Evolutionary conservation across 108 stramenopile genomes (phyloP).

Genomic region (Phaeodactylum tricornutum): DNA sequence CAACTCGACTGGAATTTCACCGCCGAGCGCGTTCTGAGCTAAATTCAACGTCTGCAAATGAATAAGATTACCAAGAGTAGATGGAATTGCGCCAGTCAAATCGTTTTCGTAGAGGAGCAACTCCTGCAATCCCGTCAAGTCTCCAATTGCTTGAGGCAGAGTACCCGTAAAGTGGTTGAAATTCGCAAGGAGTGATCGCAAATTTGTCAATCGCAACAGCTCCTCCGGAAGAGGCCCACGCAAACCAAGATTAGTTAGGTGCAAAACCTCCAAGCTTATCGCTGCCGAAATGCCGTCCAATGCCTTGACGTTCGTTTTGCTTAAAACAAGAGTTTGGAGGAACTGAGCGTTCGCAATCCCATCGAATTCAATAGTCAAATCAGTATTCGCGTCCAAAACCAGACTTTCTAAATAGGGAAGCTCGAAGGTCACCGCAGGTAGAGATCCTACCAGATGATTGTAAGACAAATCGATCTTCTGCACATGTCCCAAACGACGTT

Average conservation of each 20-base stretch:
- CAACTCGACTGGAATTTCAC: constrained; percentile 36
- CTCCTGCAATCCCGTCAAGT: constrained; percentile 1
- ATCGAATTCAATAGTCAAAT: background rate
- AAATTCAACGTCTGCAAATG: constrained; percentile 42
- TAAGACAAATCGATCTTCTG: constrained; percentile 6
- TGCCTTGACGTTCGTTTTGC: background rate
- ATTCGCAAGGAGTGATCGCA: background rate
- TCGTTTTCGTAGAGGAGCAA: constrained; percentile 14
- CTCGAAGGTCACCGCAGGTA: constrained; percentile 17
- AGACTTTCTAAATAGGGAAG: background rate
- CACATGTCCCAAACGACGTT: background rate
- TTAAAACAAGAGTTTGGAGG: background rate
- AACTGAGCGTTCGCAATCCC: background rate
- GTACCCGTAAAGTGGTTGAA: background rate
- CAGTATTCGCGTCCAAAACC: background rate
- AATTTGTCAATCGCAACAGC: background rate
- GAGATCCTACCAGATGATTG: constrained; percentile 57
- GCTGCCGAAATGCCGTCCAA: background rate
- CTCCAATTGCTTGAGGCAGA: constrained; percentile 10
- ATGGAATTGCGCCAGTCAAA: background rate
- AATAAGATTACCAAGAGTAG: constrained; percentile 8
- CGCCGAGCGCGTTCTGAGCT: constrained; percentile 24
- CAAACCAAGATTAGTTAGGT: background rate
- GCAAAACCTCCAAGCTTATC: background rate
- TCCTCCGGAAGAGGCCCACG: background rate